These are phyloP conservation scores for Amaranthus hypochondriacus DNA, from an alignment of 148 eudicot species.

Conservation along the genomic window DNA sequence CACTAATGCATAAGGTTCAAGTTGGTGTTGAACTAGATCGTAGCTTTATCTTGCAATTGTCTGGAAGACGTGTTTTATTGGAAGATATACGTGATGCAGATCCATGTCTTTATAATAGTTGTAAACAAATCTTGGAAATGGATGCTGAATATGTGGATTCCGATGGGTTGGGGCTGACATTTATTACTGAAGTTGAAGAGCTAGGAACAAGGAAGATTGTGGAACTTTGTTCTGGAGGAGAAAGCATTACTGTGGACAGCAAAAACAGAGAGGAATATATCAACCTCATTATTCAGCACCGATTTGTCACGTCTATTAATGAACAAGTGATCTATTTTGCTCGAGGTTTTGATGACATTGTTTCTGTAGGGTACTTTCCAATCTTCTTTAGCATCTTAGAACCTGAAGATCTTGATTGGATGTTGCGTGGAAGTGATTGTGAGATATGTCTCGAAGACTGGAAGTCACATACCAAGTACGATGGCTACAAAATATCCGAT, in stretches of 20 bases:
- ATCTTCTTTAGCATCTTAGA: conserved; percentile 63
- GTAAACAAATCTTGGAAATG: conserved; percentile 84
- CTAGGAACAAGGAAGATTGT: conserved; percentile 66
- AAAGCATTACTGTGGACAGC: conserved; percentile 54
- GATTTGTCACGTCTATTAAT: conserved; percentile 55
- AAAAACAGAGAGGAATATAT: conserved; percentile 67
- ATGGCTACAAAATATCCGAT: conserved; percentile 68
- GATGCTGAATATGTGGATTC: conserved; percentile 76
- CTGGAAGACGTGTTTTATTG: conserved; percentile 48
- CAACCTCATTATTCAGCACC: conserved; percentile 53
- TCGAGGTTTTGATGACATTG: conserved; percentile 72
- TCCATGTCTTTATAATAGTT: conserved; percentile 73
- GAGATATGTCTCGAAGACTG: conserved; percentile 79
- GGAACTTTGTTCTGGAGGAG: conserved; percentile 75
- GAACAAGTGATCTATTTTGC: conserved; percentile 69
- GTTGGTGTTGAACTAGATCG: conserved; percentile 86
- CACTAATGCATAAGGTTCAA: conserved; percentile 87
- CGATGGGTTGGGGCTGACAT: conserved; percentile 77
- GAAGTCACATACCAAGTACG: conserved; percentile 78
- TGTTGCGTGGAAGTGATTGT: conserved; percentile 74
- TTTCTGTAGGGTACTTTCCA: conserved; percentile 23
- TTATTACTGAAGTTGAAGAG: conserved; percentile 73
- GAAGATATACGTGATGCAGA: conserved; percentile 86
- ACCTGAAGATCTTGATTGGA: conserved; percentile 72
- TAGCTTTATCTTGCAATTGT: conserved; percentile 65